Percentiles rank a stretch among this genome's conserved stretches.
phyloP scores from a whole-genome alignment of 768 basidiomycete genomes.

The Suillus hirtellus region DNA sequence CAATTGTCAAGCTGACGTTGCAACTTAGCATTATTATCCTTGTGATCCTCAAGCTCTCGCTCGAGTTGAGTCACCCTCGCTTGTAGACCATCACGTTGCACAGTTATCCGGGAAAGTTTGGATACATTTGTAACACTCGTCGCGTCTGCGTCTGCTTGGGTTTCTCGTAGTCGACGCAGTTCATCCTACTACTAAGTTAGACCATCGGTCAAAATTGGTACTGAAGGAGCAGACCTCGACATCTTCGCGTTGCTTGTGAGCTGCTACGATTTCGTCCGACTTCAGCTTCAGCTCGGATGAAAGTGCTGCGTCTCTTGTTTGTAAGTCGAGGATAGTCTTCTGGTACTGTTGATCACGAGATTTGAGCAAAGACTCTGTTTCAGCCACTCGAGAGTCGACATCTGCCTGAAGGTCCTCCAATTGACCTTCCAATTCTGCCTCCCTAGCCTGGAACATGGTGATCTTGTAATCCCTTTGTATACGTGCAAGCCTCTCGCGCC shows the following conservation, averaged over 20 bases:
- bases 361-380: conserved; percentile 18
- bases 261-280: conserved; percentile 38
- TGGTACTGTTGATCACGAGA: conserved; percentile 29
- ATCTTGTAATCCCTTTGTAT: conserved; percentile 68
- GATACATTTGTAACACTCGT: conserved; percentile 46
- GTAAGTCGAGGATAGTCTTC: conserved; percentile 28
- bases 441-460: conserved; percentile 64
- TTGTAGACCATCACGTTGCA: conserved; percentile 60
- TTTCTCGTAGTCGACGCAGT: conserved; percentile 46
- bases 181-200: conserved; percentile 33
- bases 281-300: conserved; percentile 40
- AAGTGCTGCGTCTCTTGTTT: conserved; percentile 35
- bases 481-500: conserved; percentile 58
- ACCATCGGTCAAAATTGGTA: conserved; percentile 1
- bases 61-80: conserved; percentile 55
- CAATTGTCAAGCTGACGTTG: conserved; percentile 68
- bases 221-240: conserved; percentile 41
- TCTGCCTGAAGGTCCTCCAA: conserved; percentile 55
- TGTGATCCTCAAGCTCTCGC: conserved; percentile 55
- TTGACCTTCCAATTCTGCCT: conserved; percentile 57
- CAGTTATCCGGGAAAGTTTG: conserved; percentile 55
- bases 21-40: conserved; percentile 54
- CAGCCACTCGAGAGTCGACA: conserved; percentile 27
- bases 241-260: conserved; percentile 45
- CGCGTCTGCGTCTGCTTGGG: conserved; percentile 50